Percentiles rank a stretch among this genome's conserved stretches.
Conservation (phyloP, 176 grass and related monocot genomes). For the Oryza coarctata region DNA sequence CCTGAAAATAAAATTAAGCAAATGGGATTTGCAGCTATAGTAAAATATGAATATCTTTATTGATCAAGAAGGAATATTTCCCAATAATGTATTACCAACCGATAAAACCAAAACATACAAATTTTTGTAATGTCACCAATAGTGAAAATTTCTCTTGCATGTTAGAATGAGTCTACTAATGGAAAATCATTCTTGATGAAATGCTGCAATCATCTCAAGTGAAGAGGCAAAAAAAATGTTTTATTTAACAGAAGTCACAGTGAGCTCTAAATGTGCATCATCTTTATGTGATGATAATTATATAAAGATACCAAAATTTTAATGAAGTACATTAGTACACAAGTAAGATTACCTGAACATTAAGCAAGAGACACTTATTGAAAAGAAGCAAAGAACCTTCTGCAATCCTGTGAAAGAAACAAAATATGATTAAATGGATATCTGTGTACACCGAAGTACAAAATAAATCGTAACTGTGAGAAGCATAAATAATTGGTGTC, state of each 20-base stretch:
- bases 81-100: not conserved
- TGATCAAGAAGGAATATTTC: not conserved
- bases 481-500: not conserved
- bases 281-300: not conserved
- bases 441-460: not conserved
- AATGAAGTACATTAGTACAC: not conserved
- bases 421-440: slow-evolving; percentile 28
- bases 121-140: not conserved
- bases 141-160: not conserved
- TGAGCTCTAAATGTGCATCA: not conserved
- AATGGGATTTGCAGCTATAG: slow-evolving; percentile 16
- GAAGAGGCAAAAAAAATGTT: not conserved
- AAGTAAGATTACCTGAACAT: slow-evolving; percentile 60
- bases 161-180: not conserved
- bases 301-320: slow-evolving; percentile 7
- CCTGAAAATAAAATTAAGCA: slow-evolving; percentile 52
- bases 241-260: not conserved
- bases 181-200: not conserved
- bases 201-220: not conserved
- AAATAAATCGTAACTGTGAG: not conserved
- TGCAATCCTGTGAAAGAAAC: slow-evolving; percentile 50
- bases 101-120: not conserved
- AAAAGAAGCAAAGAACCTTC: slow-evolving; percentile 72
- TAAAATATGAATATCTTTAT: not conserved
- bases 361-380: slow-evolving; percentile 88